phyloP scores from a whole-genome alignment of 108 stramenopile genomes.

The Skeletonema tropicum region DNA sequence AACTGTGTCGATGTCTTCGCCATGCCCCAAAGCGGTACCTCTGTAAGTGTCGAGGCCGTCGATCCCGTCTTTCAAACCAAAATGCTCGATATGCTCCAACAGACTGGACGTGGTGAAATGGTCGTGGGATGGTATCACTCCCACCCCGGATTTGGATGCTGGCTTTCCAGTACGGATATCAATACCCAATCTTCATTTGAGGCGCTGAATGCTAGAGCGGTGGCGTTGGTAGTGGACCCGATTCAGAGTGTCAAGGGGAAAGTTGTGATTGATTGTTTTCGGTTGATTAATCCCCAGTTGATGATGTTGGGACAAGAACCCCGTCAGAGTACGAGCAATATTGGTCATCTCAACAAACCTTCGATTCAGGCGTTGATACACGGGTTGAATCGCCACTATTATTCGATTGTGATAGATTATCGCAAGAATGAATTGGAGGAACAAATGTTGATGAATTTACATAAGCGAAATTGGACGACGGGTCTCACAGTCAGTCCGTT shows the following conservation, averaged over 20 bases:
- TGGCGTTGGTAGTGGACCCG: slow-evolving; percentile 98
- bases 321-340: slow-evolving; percentile 97
- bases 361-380: slow-evolving; percentile 99
- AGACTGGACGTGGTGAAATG: slow-evolving; percentile 97
- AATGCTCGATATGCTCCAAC: slow-evolving; percentile 99
- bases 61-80: slow-evolving; percentile 98
- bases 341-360: slow-evolving; percentile 99
- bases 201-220: slow-evolving; percentile 92
- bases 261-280: slow-evolving; percentile 99
- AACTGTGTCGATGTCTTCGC: slow-evolving; percentile 99
- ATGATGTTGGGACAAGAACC: slow-evolving; percentile 99
- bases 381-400: slow-evolving; percentile 98
- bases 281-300: slow-evolving; percentile 97
- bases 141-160: slow-evolving; percentile 99
- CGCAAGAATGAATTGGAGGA: slow-evolving; percentile 99
- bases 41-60: slow-evolving; percentile 98
- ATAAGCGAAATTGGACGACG: slow-evolving; percentile 94
- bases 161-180: slow-evolving; percentile 97
- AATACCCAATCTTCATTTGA: slow-evolving; percentile 99
- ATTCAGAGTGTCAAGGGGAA: slow-evolving; percentile 99
- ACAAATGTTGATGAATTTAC: slow-evolving; percentile 98
- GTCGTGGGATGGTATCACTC: slow-evolving; percentile 99
- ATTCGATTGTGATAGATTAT: slow-evolving; percentile 98
- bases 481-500: slow-evolving; percentile 88
- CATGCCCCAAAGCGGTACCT: slow-evolving; percentile 99